Evolutionary conservation across 169 alveolate genomes (phyloP).

Genomic region (Amoebophrya sp.): DNA sequence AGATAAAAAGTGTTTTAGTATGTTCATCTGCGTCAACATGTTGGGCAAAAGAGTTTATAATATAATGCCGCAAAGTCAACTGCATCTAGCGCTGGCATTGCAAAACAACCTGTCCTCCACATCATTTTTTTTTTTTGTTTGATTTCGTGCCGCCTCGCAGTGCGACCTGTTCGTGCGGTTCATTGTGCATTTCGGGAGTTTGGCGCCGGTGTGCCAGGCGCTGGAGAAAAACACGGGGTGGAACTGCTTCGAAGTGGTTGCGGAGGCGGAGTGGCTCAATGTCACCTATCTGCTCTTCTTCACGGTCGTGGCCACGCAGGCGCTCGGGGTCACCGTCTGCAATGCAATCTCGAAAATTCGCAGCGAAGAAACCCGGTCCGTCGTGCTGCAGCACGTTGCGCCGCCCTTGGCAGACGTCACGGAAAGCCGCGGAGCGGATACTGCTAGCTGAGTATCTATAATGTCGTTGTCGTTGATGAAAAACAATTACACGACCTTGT

Average conservation of each 20-base stretch:
- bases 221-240: background rate
- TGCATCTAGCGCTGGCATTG: no score
- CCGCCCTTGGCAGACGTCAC: no score
- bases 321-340: background rate
- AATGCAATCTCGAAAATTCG: background rate
- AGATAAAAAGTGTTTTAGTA: no score
- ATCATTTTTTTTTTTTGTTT: background rate
- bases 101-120: background rate
- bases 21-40: no score
- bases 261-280: background rate
- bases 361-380: background rate
- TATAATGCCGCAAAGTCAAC: no score
- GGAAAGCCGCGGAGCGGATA: no score
- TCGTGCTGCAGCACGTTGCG: background rate
- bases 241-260: background rate
- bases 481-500: no score
- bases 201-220: background rate
- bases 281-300: background rate
- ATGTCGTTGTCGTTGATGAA: no score
- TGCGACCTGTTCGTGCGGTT: background rate
- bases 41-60: no score
- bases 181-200: background rate
- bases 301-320: background rate
- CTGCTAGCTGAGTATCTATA: no score
- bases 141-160: background rate